Percentiles rank a stretch among this genome's conserved stretches.
Evolutionary conservation across 495 filamentous ascomycete genomes (phyloP).

Genomic region (Clohesyomyces aquaticus): DNA sequence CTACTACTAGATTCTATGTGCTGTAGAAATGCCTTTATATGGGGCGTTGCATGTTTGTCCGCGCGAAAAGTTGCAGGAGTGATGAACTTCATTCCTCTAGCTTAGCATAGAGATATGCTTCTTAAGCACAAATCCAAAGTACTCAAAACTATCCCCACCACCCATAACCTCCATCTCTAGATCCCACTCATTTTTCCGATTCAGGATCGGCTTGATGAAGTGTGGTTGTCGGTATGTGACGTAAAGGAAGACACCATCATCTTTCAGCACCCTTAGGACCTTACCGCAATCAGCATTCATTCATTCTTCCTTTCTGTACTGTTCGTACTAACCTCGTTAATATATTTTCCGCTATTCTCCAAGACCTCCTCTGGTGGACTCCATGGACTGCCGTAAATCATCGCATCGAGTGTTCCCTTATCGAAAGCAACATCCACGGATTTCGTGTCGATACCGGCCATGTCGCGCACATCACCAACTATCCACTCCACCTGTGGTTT

Average conservation of each 20-base stretch:
- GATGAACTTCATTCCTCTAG: no score
- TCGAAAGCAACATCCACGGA: conserved; percentile 62
- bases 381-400: conserved; percentile 63
- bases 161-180: background rate
- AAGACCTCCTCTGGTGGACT: conserved; percentile 58
- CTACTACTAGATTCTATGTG: no score
- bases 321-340: conserved; percentile 52
- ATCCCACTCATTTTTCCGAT: background rate
- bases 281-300: conserved; percentile 35
- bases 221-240: conserved; percentile 38
- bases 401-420: conserved; percentile 65
- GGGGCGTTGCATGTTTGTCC: no score
- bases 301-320: conserved; percentile 1
- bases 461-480: conserved; percentile 58
- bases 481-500: conserved; percentile 51
- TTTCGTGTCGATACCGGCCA: conserved; percentile 43
- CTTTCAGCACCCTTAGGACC: conserved; percentile 59
- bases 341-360: conserved; percentile 56
- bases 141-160: conserved; percentile 49
- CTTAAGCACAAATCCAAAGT: conserved; percentile 56
- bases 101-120: conserved; percentile 29
- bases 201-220: background rate
- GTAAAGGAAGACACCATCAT: conserved; percentile 58
- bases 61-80: no score
- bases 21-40: no score